Percentiles rank a stretch among this genome's conserved stretches.
Evolutionary conservation across 176 grass and related monocot species (phyloP).

Genomic region (Eremochloa ophiuroides): DNA sequence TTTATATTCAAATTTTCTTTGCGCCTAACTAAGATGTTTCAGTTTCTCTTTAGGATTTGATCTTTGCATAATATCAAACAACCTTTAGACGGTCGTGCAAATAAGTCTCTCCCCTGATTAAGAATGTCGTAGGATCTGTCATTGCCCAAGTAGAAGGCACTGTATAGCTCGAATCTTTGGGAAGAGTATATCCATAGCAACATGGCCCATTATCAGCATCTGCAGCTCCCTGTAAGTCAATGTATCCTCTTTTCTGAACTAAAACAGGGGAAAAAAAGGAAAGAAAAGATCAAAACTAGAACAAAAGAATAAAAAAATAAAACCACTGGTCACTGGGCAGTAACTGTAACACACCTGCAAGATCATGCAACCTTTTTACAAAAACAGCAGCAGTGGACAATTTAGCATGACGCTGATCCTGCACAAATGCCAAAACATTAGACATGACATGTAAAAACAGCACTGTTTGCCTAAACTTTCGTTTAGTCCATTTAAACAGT

Average conservation of each 20-base stretch:
- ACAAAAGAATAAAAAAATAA: background rate
- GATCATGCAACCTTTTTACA: conserved; percentile 76
- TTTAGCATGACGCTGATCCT: conserved; percentile 74
- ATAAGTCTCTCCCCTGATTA: conserved; percentile 89
- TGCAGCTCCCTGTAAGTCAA: conserved; percentile 76
- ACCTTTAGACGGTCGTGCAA: conserved; percentile 84
- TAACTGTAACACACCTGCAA: conserved; percentile 63
- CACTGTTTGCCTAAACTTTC: no score
- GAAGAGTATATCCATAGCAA: conserved; percentile 86
- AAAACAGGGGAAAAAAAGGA: conserved; percentile 10
- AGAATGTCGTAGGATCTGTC: conserved; percentile 88
- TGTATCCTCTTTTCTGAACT: conserved; percentile 87
- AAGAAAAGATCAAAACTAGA: conserved; percentile 17
- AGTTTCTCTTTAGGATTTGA: background rate
- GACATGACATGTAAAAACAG: background rate
- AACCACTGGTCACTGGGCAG: conserved; percentile 4
- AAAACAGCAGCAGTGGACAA: conserved; percentile 81
- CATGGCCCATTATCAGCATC: conserved; percentile 39
- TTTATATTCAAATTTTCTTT: background rate
- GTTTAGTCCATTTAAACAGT: no score
- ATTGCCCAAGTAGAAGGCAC: conserved; percentile 70
- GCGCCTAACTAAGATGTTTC: background rate
- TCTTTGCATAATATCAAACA: background rate
- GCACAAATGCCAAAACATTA: conserved; percentile 33
- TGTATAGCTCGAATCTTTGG: conserved; percentile 65